Evolutionary conservation across 208 protist species (phyloP).

Genomic region (Leishmania amazonensis): DNA sequence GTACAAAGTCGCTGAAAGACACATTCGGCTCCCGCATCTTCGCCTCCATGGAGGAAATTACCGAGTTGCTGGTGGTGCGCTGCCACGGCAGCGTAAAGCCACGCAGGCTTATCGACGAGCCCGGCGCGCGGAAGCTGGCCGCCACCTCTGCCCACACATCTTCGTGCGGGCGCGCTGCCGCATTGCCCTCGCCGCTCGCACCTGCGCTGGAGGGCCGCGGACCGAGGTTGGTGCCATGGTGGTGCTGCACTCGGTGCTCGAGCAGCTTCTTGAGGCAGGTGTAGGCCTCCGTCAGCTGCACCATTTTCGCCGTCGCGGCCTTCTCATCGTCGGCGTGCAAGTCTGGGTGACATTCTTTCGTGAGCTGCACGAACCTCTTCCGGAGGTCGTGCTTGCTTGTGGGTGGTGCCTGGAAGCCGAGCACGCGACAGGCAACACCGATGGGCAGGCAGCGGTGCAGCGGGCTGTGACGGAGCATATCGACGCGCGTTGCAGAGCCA

Average conservation of each 20-base stretch:
- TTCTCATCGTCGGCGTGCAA: slow-evolving; percentile 40
- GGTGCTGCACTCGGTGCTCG: slow-evolving; percentile 43
- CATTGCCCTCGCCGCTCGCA: background rate
- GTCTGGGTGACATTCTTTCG: slow-evolving; percentile 80
- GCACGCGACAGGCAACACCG: slow-evolving; percentile 54
- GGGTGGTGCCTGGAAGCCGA: slow-evolving; percentile 64
- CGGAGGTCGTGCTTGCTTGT: slow-evolving; percentile 61
- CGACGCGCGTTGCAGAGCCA: background rate
- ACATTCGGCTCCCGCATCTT: slow-evolving; percentile 23
- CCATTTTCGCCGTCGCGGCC: slow-evolving; percentile 53
- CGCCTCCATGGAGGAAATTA: slow-evolving; percentile 25
- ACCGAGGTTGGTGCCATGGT: background rate
- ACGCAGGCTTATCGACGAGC: slow-evolving; percentile 59
- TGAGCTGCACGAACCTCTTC: slow-evolving; percentile 67
- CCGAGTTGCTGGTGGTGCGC: slow-evolving; percentile 36
- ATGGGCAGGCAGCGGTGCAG: slow-evolving; percentile 46
- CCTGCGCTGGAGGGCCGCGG: background rate
- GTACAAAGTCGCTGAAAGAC: slow-evolving; percentile 49
- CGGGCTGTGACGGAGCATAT: slow-evolving; percentile 42
- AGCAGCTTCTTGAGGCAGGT: slow-evolving; percentile 60
- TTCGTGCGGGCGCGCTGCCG: background rate
- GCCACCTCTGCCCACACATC: slow-evolving; percentile 43
- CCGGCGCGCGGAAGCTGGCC: slow-evolving; percentile 55
- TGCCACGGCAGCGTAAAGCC: slow-evolving; percentile 77
- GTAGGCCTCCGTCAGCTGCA: slow-evolving; percentile 72